Evolutionary conservation across 2,329 filamentous ascomycete genomes (phyloP).

Genomic region (Colletotrichum truncatum): DNA sequence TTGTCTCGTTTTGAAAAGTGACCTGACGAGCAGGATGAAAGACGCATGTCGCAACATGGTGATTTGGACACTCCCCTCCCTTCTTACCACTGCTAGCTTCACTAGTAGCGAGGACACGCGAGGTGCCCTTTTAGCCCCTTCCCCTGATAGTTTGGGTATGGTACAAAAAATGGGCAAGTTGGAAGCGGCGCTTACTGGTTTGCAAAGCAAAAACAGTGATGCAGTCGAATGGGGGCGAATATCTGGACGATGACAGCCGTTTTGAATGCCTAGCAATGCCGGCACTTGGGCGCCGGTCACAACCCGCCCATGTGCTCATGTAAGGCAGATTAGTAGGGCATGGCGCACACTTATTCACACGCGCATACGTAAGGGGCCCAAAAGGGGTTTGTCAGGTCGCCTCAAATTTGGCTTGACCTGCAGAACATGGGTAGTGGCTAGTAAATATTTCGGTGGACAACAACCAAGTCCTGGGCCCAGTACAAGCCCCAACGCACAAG

Average conservation of each 20-base stretch:
- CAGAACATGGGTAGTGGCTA: too few relatives aligned
- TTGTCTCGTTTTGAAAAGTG: conserved; percentile 2
- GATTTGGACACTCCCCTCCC: neutral
- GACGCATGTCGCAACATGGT: conserved; percentile 6
- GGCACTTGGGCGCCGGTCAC: conserved; percentile 25
- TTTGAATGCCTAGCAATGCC: conserved; percentile 20
- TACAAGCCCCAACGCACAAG: too few relatives aligned
- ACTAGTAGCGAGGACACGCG: neutral
- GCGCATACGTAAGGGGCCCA: neutral
- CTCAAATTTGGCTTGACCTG: too few relatives aligned
- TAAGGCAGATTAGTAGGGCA: conserved; percentile 8
- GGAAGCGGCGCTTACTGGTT: neutral
- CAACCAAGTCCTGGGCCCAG: too few relatives aligned
- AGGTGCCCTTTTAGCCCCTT: neutral
- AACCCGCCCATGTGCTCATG: conserved; percentile 20
- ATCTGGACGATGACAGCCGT: neutral
- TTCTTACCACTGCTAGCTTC: neutral
- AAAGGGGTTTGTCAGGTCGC: too few relatives aligned
- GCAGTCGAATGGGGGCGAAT: neutral
- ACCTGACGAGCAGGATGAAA: conserved; percentile 14
- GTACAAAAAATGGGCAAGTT: neutral
- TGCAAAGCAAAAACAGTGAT: neutral
- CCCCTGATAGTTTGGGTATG: neutral
- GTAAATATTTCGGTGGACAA: too few relatives aligned
- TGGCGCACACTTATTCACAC: neutral